Conservation (phyloP, 192 early-diverging fungal species). For the Coemansia sp. region DNA sequence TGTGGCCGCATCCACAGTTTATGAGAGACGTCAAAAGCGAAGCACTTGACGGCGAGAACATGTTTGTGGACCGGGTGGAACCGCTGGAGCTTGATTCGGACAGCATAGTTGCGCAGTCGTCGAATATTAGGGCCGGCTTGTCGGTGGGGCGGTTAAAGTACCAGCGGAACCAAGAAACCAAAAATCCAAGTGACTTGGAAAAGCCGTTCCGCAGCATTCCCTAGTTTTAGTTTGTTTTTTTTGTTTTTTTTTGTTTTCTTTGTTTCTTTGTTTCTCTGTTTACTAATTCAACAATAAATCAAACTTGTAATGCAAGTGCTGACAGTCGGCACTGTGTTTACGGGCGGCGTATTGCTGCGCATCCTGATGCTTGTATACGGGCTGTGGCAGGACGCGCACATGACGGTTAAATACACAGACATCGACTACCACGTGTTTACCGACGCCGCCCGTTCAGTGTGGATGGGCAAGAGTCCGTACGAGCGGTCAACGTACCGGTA, state of each 20-base stretch:
- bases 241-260: too few species aligned
- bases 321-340: conserved; percentile 31
- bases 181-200: not conserved
- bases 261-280: too few species aligned
- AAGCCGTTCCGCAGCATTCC: too few species aligned
- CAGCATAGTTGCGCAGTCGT: not conserved
- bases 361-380: conserved; percentile 74
- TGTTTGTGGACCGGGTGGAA: not conserved
- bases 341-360: conserved; percentile 57
- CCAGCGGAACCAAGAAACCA: not conserved
- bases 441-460: conserved; percentile 84
- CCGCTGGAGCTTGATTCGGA: not conserved
- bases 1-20: not conserved
- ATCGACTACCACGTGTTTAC: conserved; percentile 97
- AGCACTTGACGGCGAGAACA: not conserved
- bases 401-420: conserved; percentile 96
- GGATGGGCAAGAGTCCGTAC: conserved; percentile 75
- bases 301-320: conserved; percentile 17
- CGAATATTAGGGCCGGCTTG: not conserved
- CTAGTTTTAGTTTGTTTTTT: too few species aligned
- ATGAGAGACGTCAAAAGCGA: not conserved
- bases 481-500: conserved; percentile 93
- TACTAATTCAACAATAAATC: not conserved
- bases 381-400: conserved; percentile 80
- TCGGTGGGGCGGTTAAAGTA: not conserved